Evolutionary conservation across 2,329 filamentous ascomycete species (phyloP), one percentile per base, ranked within the genome.

Genomic region (Geosmithia flava): DNA sequence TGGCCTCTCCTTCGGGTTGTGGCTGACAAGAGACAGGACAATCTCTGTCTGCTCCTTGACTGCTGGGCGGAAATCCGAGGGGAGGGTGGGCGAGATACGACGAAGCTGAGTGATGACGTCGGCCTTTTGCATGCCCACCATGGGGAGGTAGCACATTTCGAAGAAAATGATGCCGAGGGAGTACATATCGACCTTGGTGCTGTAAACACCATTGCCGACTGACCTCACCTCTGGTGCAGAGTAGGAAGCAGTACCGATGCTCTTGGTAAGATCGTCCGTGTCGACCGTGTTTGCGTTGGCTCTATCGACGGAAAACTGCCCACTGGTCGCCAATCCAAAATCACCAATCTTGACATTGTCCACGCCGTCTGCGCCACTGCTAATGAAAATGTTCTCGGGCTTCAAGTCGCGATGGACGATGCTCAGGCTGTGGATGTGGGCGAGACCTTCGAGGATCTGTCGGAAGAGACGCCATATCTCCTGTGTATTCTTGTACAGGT

Each of bases 131-230:
- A 83, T 83, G 4, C 79, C 80, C 60, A 82, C 71, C 66, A 83
- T 76, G 0, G 78, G 72, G 33, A 71, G 66, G 53, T 82, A 90
- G 58, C 86, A 94, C 93, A 98, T 98, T 65, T 98, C 93, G 55
- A 96, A 97, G 67, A 98, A 95, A 49, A 98, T 97, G 53, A 98
- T 86, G 0, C 93, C 93, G 42, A 98, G 73, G 0, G 91, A 96
- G 61, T 93, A 98, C 91, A 98, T 97, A 68, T 98, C 93, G 1
- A 97, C 90, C 64, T 96, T 97, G 49, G 87, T 83, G 51, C 87
- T 94, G 62, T 97, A 97, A 52, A 82, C 82, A 3, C 84, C 85
- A 30, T 76, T 76, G 6, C 81, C 81, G 6, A 77, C 77, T 1
- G 87, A 88, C 51, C 85, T 81, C 49, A 98, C 79, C 63, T 98